Evolutionary conservation across 805 yeast species (phyloP).

Genomic region (Torulaspora delbrueckii): DNA sequence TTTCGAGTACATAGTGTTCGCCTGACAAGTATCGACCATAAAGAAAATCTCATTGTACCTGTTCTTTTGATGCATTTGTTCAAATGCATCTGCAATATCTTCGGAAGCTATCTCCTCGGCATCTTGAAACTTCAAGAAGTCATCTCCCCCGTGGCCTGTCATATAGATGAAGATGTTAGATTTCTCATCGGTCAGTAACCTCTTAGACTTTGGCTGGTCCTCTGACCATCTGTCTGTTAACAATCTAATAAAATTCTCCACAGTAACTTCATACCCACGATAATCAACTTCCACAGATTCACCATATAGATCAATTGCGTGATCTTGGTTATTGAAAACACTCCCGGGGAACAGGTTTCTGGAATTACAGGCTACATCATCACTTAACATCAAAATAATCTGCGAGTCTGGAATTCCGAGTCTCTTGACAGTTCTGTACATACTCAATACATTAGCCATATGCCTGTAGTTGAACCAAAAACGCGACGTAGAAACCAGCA

Average conservation of each 20-base stretch:
- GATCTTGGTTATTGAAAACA: conserved; percentile 88
- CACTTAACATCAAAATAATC: conserved; percentile 91
- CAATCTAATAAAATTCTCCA: conserved; percentile 88
- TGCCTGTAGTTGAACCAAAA: conserved; percentile 99
- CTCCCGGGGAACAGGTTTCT: conserved; percentile 94
- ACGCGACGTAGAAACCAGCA: conserved; percentile 88
- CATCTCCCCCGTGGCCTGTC: conserved; percentile 99
- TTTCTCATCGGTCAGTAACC: conserved; percentile 87
- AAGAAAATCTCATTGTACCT: conserved; percentile 92
- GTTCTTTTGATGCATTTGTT: conserved; percentile 93
- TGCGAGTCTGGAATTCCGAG: conserved; percentile 97
- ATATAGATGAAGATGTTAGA: conserved; percentile 89
- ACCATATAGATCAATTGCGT: conserved; percentile 89
- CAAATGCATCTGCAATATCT: conserved; percentile 96
- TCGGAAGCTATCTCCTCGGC: conserved; percentile 95
- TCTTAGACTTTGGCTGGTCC: conserved; percentile 87
- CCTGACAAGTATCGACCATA: conserved; percentile 99
- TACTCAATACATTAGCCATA: conserved; percentile 91
- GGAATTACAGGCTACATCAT: conserved; percentile 95
- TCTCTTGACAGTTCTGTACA: conserved; percentile 93
- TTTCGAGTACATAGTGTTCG: conserved; percentile 93
- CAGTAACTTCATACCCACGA: conserved; percentile 97
- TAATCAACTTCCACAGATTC: conserved; percentile 94
- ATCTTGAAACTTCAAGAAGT: conserved; percentile 94
- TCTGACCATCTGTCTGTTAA: conserved; percentile 94